Evolutionary conservation across 495 filamentous ascomycete genomes (phyloP).

Genomic region (Geopyxis carbonaria): DNA sequence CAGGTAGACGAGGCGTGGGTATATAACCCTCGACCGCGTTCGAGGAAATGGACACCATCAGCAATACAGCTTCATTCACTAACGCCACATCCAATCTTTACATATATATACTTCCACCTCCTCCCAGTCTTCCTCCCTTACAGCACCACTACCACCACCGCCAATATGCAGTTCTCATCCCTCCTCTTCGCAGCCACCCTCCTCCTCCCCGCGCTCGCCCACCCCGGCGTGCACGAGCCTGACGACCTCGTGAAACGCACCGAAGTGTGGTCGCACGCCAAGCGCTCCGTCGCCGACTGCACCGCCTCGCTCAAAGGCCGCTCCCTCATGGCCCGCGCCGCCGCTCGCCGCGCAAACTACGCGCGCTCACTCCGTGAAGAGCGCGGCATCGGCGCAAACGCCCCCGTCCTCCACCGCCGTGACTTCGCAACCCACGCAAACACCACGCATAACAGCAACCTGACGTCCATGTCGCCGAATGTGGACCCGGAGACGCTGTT

Average conservation of each 20-base stretch:
- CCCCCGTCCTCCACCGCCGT: slow-evolving; percentile 27
- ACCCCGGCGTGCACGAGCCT: slow-evolving; percentile 26
- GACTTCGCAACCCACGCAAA: slow-evolving; percentile 23
- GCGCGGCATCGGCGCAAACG: slow-evolving; percentile 25
- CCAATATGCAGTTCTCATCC: slow-evolving; percentile 5
- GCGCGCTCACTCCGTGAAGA: slow-evolving; percentile 33
- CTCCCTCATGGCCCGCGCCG: slow-evolving; percentile 24
- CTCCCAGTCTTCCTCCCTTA: no score
- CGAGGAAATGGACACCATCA: no score
- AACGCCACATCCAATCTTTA: no score
- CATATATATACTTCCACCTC: no score
- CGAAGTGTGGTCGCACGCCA: slow-evolving; percentile 23
- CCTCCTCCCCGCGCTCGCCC: slow-evolving; percentile 24
- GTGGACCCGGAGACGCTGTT: slow-evolving; percentile 29
- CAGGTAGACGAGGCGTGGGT: no score
- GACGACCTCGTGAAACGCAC: slow-evolving; percentile 25
- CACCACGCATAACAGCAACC: slow-evolving; percentile 24
- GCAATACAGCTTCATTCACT: no score
- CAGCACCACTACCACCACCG: no score
- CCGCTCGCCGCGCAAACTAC: slow-evolving; percentile 25
- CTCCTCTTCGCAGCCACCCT: slow-evolving; percentile 7
- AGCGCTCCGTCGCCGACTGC: slow-evolving; percentile 27
- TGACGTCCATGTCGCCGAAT: slow-evolving; percentile 25
- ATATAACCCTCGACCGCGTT: no score
- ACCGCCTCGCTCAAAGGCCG: slow-evolving; percentile 23